Conservation (phyloP, 1,284 basidiomycete species). For the Amylostereum areolatum region DNA sequence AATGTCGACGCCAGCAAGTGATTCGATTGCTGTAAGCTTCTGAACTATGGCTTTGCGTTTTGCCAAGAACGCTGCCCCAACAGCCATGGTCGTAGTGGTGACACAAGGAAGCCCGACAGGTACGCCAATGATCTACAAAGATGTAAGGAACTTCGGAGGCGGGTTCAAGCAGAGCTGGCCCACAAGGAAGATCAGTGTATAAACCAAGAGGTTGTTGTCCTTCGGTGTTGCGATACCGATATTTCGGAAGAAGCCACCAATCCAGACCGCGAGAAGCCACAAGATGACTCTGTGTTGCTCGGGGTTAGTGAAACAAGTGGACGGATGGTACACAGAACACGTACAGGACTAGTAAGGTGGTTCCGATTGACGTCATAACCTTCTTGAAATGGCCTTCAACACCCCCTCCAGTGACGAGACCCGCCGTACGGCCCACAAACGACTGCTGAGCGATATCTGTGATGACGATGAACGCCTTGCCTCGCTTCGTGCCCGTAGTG, state of each 20-base stretch:
- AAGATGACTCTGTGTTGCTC: conserved; percentile 27
- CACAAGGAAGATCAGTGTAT: conserved; percentile 35
- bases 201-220: conserved; percentile 44
- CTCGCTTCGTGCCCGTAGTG: conserved; percentile 40
- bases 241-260: conserved; percentile 41
- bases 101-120: conserved; percentile 45
- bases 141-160: too few species aligned
- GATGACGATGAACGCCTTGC: conserved; percentile 40
- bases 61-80: conserved; percentile 50
- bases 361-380: conserved; percentile 44
- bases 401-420: conserved; percentile 30
- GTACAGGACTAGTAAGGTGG: conserved; percentile 36
- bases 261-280: conserved; percentile 41
- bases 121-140: conserved; percentile 37
- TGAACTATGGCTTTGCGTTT: conserved; percentile 53
- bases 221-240: conserved; percentile 36
- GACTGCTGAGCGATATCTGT: conserved; percentile 38
- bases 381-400: conserved; percentile 42
- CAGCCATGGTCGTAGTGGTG: conserved; percentile 42
- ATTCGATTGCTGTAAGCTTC: conserved; percentile 54
- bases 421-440: conserved; percentile 41
- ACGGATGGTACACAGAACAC: not conserved
- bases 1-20: conserved; percentile 50
- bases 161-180: not conserved
- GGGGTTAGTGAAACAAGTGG: too few species aligned